These are phyloP conservation scores for Colletotrichum sublineola DNA, from an alignment of 2,329 filamentous ascomycete species.

Conservation along the genomic window DNA sequence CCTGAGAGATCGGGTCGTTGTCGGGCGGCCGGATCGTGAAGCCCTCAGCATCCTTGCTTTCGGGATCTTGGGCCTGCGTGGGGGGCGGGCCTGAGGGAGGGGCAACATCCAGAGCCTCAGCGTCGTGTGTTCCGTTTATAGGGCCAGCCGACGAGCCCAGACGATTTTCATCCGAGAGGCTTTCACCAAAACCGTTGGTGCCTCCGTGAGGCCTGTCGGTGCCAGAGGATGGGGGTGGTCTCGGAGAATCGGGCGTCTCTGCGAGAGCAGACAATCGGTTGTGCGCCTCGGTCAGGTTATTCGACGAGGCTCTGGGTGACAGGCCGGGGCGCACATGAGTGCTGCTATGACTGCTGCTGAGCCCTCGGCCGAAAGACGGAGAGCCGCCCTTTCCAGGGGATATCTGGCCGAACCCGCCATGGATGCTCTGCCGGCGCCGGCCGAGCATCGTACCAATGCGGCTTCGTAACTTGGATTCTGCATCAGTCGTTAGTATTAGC, in stretches of 20 bases:
- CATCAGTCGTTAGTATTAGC: slow-evolving; percentile 46
- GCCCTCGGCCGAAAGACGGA: slow-evolving; percentile 69
- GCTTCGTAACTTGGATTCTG: slow-evolving; percentile 70
- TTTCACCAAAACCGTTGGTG: slow-evolving; percentile 61
- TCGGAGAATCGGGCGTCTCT: slow-evolving; percentile 64
- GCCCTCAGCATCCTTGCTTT: slow-evolving; percentile 78
- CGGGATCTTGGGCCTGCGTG: slow-evolving; percentile 55
- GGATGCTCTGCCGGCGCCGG: slow-evolving; percentile 74
- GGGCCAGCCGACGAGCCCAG: slow-evolving; percentile 50
- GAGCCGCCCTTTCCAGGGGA: slow-evolving; percentile 64
- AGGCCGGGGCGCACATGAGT: slow-evolving; percentile 58
- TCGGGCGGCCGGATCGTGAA: slow-evolving; percentile 78
- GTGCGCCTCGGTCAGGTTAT: slow-evolving; percentile 68
- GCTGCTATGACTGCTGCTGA: slow-evolving; percentile 71
- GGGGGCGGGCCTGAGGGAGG: slow-evolving; percentile 67
- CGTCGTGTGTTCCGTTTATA: slow-evolving; percentile 62
- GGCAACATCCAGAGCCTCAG: slow-evolving; percentile 65
- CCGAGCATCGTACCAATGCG: slow-evolving; percentile 79
- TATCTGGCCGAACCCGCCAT: slow-evolving; percentile 71
- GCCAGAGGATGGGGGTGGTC: slow-evolving; percentile 38
- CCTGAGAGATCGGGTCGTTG: slow-evolving; percentile 77
- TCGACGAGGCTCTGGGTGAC: slow-evolving; percentile 71
- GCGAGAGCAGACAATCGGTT: slow-evolving; percentile 68
- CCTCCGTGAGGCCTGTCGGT: slow-evolving; percentile 56
- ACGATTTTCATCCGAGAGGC: slow-evolving; percentile 49